A percentile compares a stretch with the other conserved stretches of the same genome.
Conservation (phyloP, 345 rosid genomes). For the Gossypium turneri region DNA sequence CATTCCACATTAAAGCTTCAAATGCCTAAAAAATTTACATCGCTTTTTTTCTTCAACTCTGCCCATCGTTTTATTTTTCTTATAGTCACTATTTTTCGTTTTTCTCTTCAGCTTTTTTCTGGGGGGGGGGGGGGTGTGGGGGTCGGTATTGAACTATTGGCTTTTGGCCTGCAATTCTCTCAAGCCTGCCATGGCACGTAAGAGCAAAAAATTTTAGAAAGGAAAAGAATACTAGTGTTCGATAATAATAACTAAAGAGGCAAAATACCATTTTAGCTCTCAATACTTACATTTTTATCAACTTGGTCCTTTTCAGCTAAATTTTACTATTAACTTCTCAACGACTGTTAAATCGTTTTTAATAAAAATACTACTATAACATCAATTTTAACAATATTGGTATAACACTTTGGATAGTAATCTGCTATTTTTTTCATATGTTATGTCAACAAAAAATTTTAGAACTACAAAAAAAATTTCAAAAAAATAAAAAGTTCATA, state of each 20-base stretch:
- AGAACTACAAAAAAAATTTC: no score
- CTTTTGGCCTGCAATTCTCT: constrained; percentile 4
- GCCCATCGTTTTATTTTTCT: background rate
- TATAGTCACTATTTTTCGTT: background rate
- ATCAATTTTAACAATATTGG: no score
- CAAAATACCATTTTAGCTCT: no score
- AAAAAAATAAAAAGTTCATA: no score
- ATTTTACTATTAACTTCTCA: no score
- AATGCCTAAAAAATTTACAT: background rate
- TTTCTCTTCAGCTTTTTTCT: background rate
- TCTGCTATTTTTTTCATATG: no score
- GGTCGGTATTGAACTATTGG: background rate
- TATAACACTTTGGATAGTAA: no score
- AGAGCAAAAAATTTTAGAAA: background rate
- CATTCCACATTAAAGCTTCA: background rate
- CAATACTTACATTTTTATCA: no score
- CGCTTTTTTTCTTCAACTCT: background rate
- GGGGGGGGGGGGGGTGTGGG: background rate
- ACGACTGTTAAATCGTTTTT: no score
- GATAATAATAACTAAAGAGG: background rate
- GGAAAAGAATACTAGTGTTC: background rate
- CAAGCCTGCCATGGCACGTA: background rate
- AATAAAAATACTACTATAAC: no score
- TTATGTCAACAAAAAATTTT: no score
- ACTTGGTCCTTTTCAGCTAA: no score